Evolutionary conservation across 2,329 filamentous ascomycete species (phyloP).

Genomic region (Zasmidium citrigriseum): DNA sequence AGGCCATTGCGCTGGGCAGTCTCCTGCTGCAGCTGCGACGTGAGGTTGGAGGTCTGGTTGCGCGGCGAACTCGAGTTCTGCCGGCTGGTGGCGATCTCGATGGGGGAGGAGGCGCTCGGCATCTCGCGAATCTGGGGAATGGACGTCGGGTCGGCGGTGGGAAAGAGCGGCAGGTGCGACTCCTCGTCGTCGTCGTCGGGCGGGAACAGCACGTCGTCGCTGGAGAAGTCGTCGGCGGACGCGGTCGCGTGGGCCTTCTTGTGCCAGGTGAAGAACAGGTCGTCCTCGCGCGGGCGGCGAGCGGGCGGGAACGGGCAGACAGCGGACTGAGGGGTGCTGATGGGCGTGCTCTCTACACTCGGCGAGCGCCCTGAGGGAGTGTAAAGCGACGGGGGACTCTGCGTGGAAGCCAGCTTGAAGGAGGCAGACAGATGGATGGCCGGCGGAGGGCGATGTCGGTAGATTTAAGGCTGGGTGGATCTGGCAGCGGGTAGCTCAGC

Average conservation of each 20-base stretch:
- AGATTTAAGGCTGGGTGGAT: constrained; percentile 14
- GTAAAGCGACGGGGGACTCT: constrained; percentile 19
- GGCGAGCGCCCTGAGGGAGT: constrained; percentile 19
- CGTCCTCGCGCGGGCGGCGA: constrained; percentile 17
- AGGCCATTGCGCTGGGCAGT: constrained; percentile 38
- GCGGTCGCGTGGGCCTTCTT: constrained; percentile 19
- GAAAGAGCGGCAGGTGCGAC: constrained; percentile 23
- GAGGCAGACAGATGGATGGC: not conserved
- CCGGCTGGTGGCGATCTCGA: constrained; percentile 58
- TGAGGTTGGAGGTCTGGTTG: constrained; percentile 64
- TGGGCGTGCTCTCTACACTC: constrained; percentile 31
- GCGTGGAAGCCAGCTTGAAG: constrained; percentile 9
- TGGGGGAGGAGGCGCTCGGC: constrained; percentile 56
- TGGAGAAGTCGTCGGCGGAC: constrained; percentile 27
- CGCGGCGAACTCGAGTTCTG: constrained; percentile 59
- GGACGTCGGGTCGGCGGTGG: constrained; percentile 18
- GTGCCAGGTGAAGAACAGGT: constrained; percentile 20
- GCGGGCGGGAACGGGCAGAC: constrained; percentile 8
- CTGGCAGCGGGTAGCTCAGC: constrained; percentile 5
- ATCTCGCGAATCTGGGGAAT: constrained; percentile 41
- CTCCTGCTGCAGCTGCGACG: constrained; percentile 58
- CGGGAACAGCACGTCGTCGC: constrained; percentile 35
- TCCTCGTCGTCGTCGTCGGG: constrained; percentile 28
- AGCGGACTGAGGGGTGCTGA: constrained; percentile 27
- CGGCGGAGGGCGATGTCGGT: constrained; percentile 10